Evolutionary conservation across 441 rosid species (phyloP).

Genomic region (Pelargonium australe): DNA sequence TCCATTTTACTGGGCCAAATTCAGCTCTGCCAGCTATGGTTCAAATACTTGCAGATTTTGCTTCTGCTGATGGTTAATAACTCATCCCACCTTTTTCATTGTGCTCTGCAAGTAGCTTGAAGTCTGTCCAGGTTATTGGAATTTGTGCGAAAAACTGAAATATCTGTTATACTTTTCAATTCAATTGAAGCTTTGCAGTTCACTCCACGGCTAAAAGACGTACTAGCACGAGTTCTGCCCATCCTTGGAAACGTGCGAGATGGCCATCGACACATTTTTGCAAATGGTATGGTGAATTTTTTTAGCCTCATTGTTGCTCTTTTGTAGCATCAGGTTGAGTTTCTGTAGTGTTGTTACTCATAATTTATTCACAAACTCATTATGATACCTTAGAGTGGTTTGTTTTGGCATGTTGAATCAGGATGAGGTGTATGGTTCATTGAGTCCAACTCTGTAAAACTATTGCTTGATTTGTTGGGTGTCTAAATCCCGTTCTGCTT

Average conservation of each 20-base stretch:
- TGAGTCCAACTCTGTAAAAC: conserved; percentile 7
- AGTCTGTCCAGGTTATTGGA: conserved; percentile 17
- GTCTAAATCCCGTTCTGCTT: not conserved
- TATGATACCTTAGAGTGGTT: conserved; percentile 5
- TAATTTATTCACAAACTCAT: not conserved
- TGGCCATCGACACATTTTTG: conserved; percentile 80
- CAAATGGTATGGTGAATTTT: conserved; percentile 56
- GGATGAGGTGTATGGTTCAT: not conserved
- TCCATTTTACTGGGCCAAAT: conserved; percentile 66
- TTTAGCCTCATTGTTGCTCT: conserved; percentile 6
- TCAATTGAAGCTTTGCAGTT: conserved; percentile 85
- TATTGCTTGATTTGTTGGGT: not conserved
- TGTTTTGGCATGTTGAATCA: conserved; percentile 9
- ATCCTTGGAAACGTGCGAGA: conserved; percentile 91
- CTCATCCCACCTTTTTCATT: conserved; percentile 27
- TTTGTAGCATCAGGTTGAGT: not conserved
- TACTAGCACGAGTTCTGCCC: conserved; percentile 81
- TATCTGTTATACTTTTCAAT: conserved; percentile 22
- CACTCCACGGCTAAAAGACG: conserved; percentile 84
- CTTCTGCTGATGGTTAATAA: conserved; percentile 83
- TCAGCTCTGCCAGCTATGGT: conserved; percentile 87
- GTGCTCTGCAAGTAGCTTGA: conserved; percentile 11
- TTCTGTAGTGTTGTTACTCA: conserved; percentile 9
- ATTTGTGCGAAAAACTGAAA: conserved; percentile 31
- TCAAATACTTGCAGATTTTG: conserved; percentile 95